These are phyloP conservation scores for Nicotiana obtusifolia DNA, from an alignment of 257 asterid species.

Conservation along the genomic window DNA sequence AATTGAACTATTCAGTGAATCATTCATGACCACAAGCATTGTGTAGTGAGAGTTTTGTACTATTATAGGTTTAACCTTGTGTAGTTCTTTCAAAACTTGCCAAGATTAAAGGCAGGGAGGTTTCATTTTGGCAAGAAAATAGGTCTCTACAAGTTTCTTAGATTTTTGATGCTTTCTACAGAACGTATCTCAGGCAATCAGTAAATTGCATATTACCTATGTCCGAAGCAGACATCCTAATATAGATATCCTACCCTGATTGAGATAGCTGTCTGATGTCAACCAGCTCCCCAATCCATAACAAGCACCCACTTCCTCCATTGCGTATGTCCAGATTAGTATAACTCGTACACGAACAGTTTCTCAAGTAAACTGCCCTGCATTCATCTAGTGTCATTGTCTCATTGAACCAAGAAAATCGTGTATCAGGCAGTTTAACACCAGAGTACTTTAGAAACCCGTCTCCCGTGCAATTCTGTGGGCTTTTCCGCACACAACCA, in stretches of 20 bases:
- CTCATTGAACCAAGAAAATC: slow-evolving; percentile 7
- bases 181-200: not conserved
- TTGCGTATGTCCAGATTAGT: slow-evolving; percentile 17
- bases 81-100: not conserved
- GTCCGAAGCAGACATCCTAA: slow-evolving; percentile 28
- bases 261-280: slow-evolving; percentile 18
- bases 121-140: no score
- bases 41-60: not conserved
- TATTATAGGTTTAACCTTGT: not conserved
- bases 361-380: slow-evolving; percentile 12
- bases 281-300: slow-evolving; percentile 23
- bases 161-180: no score
- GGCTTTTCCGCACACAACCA: slow-evolving; percentile 15
- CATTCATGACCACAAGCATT: not conserved
- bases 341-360: slow-evolving; percentile 28
- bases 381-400: slow-evolving; percentile 22
- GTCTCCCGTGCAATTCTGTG: slow-evolving; percentile 16
- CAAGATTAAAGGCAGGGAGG: no score
- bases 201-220: slow-evolving; percentile 19
- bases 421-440: slow-evolving; percentile 25
- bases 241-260: slow-evolving; percentile 26
- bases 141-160: no score
- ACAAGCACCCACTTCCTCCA: slow-evolving; percentile 27
- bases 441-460: slow-evolving; percentile 21
- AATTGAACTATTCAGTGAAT: not conserved